A percentile compares a stretch with the other conserved stretches of the same genome.
phyloP scores from a whole-genome alignment of 2,329 filamentous ascomycete genomes.

The Tolypocladium guangdongense region DNA sequence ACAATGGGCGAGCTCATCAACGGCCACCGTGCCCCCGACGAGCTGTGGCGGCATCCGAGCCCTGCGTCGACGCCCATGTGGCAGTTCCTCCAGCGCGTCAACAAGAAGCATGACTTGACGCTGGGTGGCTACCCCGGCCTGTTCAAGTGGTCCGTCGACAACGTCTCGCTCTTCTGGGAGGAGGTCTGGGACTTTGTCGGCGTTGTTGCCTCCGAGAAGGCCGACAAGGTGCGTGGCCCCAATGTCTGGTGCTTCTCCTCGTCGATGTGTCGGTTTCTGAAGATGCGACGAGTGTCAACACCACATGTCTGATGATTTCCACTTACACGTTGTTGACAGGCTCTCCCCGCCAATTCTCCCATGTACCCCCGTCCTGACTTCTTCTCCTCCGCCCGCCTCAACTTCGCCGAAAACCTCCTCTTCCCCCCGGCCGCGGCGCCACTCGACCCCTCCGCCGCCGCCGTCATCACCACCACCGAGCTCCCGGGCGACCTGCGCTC shows the following conservation, averaged over 20 bases:
- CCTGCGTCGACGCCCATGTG: constrained; percentile 61
- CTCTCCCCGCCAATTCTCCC: constrained; percentile 52
- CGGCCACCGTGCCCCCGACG: constrained; percentile 15
- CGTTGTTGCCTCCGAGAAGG: constrained; percentile 56
- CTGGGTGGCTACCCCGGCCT: constrained; percentile 63
- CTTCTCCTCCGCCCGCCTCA: constrained; percentile 68
- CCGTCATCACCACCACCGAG: constrained; percentile 77
- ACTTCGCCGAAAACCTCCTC: constrained; percentile 92
- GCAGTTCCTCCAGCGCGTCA: constrained; percentile 59
- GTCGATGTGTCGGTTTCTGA: not conserved
- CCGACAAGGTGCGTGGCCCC: constrained; percentile 37
- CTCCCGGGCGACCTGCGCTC: constrained; percentile 43
- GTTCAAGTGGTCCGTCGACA: constrained; percentile 73
- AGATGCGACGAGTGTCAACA: not conserved
- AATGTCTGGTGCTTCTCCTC: not conserved
- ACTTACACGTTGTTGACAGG: constrained; percentile 30
- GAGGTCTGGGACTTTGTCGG: constrained; percentile 77
- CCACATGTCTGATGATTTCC: not conserved
- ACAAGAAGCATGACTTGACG: constrained; percentile 51
- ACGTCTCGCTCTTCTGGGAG: constrained; percentile 71
- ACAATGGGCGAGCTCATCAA: constrained; percentile 8
- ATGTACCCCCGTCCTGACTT: constrained; percentile 86
- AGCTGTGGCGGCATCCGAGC: constrained; percentile 62
- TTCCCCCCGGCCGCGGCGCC: constrained; percentile 46
- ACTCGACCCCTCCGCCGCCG: constrained; percentile 46